A percentile compares a stretch with the other conserved stretches of the same genome.
These are phyloP conservation scores for Mucor sp. DNA, from an alignment of 371 early-diverging fungal genomes.

Conservation along the genomic window DNA sequence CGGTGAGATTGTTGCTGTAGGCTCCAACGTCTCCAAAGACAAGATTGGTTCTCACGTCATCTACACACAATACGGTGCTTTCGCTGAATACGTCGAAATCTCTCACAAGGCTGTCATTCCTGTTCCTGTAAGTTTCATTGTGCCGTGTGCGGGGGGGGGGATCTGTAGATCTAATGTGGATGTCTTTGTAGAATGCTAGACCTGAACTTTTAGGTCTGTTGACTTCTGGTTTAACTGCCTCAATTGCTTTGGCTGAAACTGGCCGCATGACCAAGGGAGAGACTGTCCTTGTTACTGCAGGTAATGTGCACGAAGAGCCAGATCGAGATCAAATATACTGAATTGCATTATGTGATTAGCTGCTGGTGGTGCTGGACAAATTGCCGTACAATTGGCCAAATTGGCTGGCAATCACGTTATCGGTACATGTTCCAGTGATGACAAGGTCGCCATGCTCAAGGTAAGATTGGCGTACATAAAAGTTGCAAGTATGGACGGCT, in stretches of 20 bases:
- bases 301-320: constrained; percentile 14
- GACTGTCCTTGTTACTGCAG: constrained; percentile 47
- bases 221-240: constrained; percentile 60
- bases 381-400: constrained; percentile 56
- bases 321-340: background rate
- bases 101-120: constrained; percentile 34
- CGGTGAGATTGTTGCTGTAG: constrained; percentile 56
- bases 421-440: constrained; percentile 54
- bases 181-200: constrained; percentile 13
- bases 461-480: background rate
- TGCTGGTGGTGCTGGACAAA: constrained; percentile 56
- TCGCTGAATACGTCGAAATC: constrained; percentile 51
- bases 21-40: constrained; percentile 34
- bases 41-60: constrained; percentile 39
- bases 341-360: constrained; percentile 16
- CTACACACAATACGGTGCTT: constrained; percentile 55
- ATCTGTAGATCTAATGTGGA: background rate
- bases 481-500: background rate
- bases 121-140: constrained; percentile 36
- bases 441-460: constrained; percentile 48
- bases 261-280: constrained; percentile 42
- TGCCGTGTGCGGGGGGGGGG: background rate
- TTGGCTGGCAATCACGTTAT: constrained; percentile 53
- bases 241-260: constrained; percentile 41
- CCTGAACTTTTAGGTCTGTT: constrained; percentile 49